These are phyloP conservation scores for Plasmodium relictum DNA, from an alignment of 169 alveolate species.

Conservation along the genomic window DNA sequence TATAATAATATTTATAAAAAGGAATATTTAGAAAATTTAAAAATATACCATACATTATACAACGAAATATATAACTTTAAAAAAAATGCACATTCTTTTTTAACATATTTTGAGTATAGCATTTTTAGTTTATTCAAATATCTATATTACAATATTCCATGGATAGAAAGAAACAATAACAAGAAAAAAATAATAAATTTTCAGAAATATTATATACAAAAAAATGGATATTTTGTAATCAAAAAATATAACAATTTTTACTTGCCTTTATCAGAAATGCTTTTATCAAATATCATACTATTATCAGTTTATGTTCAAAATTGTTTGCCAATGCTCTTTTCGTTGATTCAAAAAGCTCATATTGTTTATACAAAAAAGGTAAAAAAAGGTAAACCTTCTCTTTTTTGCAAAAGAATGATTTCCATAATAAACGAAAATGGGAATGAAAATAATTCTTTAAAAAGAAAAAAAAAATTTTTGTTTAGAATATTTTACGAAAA, in stretches of 20 bases:
- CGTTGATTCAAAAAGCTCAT: conserved; percentile 22
- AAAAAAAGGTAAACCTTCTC: background rate
- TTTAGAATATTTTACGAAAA: background rate
- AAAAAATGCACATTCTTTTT: background rate
- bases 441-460: background rate
- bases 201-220: background rate
- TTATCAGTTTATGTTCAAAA: conserved; percentile 49
- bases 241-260: conserved; percentile 29
- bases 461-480: background rate
- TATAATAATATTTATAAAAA: conserved; percentile 26
- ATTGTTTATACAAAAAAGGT: background rate
- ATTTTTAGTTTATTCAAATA: conserved; percentile 27
- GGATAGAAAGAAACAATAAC: background rate
- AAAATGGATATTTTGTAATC: background rate
- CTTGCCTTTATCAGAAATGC: conserved; percentile 28
- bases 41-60: background rate
- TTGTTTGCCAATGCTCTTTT: conserved; percentile 57
- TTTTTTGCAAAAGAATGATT: background rate
- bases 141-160: conserved; percentile 8
- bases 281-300: conserved; percentile 66
- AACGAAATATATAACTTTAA: conserved; percentile 4
- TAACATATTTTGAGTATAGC: conserved; percentile 54
- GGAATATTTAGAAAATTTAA: conserved; percentile 31
- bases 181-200: background rate
- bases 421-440: background rate